Evolutionary conservation across 1,284 basidiomycete species (phyloP), one percentile per base, ranked within the genome.

Genomic region (Salmacisia buchloeana): DNA sequence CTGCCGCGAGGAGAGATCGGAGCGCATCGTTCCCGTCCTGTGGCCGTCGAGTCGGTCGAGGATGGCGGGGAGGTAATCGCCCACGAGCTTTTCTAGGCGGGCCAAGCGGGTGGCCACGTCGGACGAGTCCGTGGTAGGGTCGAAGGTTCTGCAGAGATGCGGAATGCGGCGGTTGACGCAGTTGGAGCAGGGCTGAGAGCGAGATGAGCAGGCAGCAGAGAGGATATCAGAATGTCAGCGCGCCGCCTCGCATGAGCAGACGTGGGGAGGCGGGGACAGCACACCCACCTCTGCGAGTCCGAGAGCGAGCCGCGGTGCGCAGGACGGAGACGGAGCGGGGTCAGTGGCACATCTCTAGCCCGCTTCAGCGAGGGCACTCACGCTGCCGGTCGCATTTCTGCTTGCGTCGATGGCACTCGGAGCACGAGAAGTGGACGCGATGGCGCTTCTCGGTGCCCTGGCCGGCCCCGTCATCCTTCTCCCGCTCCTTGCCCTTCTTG

Each of bases 121-220:
- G 59, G 65, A 71, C 13, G 69, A 62, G 21, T 70, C 66, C 39
- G 77, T 71, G 23, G 69, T 70, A 3, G 75, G 75, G 59, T 76
- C 69, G 62, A 76, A 75, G 9, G 70, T 72, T 59, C 69, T 71
- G 67, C 77, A 79, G 15, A 71, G 61, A 7, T 79, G 74, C 0
- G 77, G 77, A 3, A 79, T 70, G 41, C 73, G 71, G 25, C 77
- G 68, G 29, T 74, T 74, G 34, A 77, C 72, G 63, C 77, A 79
- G 59, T 79, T 75, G 52, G 76, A 69, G 59, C 77, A 79, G 6
- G 77, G 77, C 2, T 49, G 45, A 15, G 9, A 49, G 23, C 6
- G 25, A 25, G 45, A n/a, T 12, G 36, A 38, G 36, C 10, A n/a
- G 2, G n/a, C 12, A 43, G 10, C 15, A 18, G 6, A 43, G 4